Percentiles rank a stretch among this genome's conserved stretches.
Evolutionary conservation across 495 filamentous ascomycete genomes (phyloP).

Genomic region (Schizothecium vesticola): DNA sequence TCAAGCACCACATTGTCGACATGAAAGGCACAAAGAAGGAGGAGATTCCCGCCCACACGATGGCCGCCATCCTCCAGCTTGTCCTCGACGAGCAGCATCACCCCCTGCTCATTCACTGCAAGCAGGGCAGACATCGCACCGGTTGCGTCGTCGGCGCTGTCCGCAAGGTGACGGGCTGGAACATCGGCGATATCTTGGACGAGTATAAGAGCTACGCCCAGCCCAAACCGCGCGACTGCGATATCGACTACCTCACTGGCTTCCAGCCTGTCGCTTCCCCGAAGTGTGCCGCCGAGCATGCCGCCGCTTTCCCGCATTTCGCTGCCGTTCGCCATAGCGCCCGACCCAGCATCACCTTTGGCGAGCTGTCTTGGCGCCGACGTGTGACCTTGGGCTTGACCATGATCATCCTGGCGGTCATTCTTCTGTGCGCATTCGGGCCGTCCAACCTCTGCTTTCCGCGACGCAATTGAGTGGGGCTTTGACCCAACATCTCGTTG

Average conservation of each 20-base stretch:
- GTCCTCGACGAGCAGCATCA: slow-evolving; percentile 62
- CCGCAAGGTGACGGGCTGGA: slow-evolving; percentile 60
- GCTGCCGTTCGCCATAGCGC: not conserved
- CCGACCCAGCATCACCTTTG: not conserved
- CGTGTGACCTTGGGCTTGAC: not conserved
- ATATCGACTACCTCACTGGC: slow-evolving; percentile 44
- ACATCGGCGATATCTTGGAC: slow-evolving; percentile 46
- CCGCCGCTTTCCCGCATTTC: not conserved
- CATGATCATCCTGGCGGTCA: not conserved
- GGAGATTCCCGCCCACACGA: slow-evolving; percentile 53
- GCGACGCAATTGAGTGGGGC: not conserved
- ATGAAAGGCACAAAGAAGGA: slow-evolving; percentile 75
- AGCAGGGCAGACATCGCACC: slow-evolving; percentile 86
- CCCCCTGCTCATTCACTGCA: slow-evolving; percentile 79
- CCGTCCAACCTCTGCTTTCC: not conserved
- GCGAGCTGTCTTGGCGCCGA: not conserved
- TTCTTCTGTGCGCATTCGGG: not conserved
- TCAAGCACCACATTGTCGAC: slow-evolving; percentile 62
- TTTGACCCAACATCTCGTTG: not conserved
- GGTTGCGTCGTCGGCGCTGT: slow-evolving; percentile 73
- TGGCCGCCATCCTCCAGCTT: slow-evolving; percentile 58
- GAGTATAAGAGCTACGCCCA: slow-evolving; percentile 67
- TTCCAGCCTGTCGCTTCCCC: slow-evolving; percentile 32
- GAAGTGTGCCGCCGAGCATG: slow-evolving; percentile 11
- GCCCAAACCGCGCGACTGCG: slow-evolving; percentile 54